Base-by-base conservation (phyloP, 345 rosid species). In the Mercurialis annua region DNA sequence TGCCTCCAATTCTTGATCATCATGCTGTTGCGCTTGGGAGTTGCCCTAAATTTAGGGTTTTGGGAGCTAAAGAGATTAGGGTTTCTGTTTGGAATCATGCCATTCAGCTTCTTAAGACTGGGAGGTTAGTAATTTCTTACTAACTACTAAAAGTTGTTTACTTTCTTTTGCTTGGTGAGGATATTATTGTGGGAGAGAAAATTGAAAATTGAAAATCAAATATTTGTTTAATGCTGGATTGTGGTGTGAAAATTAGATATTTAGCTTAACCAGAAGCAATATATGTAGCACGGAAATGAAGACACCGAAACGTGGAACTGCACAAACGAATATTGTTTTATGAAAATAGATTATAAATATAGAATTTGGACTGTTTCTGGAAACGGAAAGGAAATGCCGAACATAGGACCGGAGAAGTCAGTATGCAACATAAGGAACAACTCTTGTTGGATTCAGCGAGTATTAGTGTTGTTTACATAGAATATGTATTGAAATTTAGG, bases 21-120 rank as follows among this genome's bases (percentile, higher is more conserved):
- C 96, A 94, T 59, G 99, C 97, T 1, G 84, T 94, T 17, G 93
- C 84, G 66, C 95, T 94, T 10, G 99, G 96, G 6, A 94, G 96
- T 70, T 94, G 99, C 79, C 97, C 99, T 3, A 94, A 91, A 76
- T 89, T 94, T 69, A 85, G 99, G 87, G 93, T 94, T 68, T 73
- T 59, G 58, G 73, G 10, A 15, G 81, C 96, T 8, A 76, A 67
- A 20, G 86, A 82, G 72, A 83, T 91, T 17, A 80, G 95, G 34
- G 1, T 76, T 64, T 75, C 92, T 0, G 91, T 85, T 73, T 94
- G 97, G 96, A 70, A 87, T 60, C 91, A 86, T 72, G 62, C 76
- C 6, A 56, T 89, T 53, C 85, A 89, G 67, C 95, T 89, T 68
- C 56, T 91, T 72, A 76, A 72, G 49, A 73, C 72, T 70, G 71